These are phyloP conservation scores for Iberis amara DNA, from an alignment of 441 rosid species.

Conservation along the genomic window DNA sequence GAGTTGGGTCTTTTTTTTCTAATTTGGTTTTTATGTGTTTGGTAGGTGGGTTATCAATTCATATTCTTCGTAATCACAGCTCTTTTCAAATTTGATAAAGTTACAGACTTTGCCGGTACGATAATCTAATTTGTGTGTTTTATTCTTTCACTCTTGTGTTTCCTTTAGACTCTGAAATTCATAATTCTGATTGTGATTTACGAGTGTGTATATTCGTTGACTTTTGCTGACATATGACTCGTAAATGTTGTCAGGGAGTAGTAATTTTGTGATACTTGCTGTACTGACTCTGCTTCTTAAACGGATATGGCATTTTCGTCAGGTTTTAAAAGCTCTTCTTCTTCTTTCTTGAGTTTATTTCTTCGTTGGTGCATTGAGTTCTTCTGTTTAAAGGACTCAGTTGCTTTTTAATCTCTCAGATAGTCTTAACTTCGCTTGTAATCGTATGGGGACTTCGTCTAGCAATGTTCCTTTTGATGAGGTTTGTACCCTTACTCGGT, in stretches of 20 bases:
- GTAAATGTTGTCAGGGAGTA: conserved; percentile 53
- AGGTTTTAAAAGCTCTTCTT: conserved; percentile 36
- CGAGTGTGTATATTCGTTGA: conserved; percentile 6
- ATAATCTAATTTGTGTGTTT: background rate
- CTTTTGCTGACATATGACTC: conserved; percentile 5
- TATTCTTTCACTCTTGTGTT: too few species aligned
- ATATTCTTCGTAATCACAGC: conserved; percentile 78
- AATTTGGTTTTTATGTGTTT: conserved; percentile 9
- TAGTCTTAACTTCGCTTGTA: conserved; percentile 61
- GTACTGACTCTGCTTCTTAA: conserved; percentile 63
- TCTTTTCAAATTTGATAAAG: conserved; percentile 79
- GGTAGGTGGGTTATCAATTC: conserved; percentile 71
- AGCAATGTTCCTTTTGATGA: conserved; percentile 69
- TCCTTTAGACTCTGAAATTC: too few species aligned
- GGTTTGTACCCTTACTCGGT: conserved; percentile 37
- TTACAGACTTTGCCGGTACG: conserved; percentile 91
- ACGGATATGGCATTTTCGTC: conserved; percentile 85
- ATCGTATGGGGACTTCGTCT: conserved; percentile 85
- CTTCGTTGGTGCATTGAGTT: background rate
- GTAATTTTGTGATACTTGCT: conserved; percentile 72
- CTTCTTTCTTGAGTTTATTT: background rate
- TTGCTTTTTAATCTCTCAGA: conserved; percentile 35
- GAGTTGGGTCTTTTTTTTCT: conserved; percentile 6
- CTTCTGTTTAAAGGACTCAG: conserved; percentile 5
- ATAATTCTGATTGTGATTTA: background rate